phyloP scores from a whole-genome alignment of 192 early-diverging fungal species.

The Coemansia sp. region DNA sequence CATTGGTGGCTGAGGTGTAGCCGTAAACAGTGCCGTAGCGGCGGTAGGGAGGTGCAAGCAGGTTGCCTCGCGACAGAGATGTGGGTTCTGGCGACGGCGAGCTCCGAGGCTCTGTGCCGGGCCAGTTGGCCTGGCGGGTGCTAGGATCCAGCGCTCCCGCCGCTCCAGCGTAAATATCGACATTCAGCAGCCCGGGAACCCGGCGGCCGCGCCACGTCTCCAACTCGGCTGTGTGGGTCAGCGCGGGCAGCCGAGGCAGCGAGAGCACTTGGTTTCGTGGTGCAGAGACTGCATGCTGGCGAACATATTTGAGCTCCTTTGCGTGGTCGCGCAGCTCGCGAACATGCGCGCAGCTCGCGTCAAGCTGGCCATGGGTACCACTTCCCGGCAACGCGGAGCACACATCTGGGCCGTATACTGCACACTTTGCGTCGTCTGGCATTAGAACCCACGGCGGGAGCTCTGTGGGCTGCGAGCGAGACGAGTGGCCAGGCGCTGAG shows the following conservation, averaged over 20 bases:
- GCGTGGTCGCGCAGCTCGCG: slow-evolving; percentile 38
- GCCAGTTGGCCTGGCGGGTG: not conserved
- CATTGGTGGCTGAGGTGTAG: slow-evolving; percentile 18
- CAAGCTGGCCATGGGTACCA: not conserved
- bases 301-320: slow-evolving; percentile 31
- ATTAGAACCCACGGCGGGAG: slow-evolving; percentile 34
- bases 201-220: slow-evolving; percentile 49
- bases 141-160: slow-evolving; percentile 17
- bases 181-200: slow-evolving; percentile 27
- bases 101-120: slow-evolving; percentile 1
- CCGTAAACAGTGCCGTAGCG: slow-evolving; percentile 48
- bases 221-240: slow-evolving; percentile 11
- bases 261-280: slow-evolving; percentile 13
- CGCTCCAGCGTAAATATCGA: slow-evolving; percentile 19
- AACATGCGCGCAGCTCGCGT: slow-evolving; percentile 38
- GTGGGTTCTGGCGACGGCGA: slow-evolving; percentile 20
- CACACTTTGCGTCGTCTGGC: slow-evolving; percentile 37
- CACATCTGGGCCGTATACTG: slow-evolving; percentile 27
- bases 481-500: not conserved
- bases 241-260: not conserved
- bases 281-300: slow-evolving; percentile 28
- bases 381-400: not conserved
- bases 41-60: slow-evolving; percentile 37
- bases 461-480: slow-evolving; percentile 23
- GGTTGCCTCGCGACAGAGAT: slow-evolving; percentile 6